Percentiles rank a stretch among this genome's conserved stretches.
Conservation (phyloP, 2,329 filamentous ascomycete genomes). For the Alternaria atra region DNA sequence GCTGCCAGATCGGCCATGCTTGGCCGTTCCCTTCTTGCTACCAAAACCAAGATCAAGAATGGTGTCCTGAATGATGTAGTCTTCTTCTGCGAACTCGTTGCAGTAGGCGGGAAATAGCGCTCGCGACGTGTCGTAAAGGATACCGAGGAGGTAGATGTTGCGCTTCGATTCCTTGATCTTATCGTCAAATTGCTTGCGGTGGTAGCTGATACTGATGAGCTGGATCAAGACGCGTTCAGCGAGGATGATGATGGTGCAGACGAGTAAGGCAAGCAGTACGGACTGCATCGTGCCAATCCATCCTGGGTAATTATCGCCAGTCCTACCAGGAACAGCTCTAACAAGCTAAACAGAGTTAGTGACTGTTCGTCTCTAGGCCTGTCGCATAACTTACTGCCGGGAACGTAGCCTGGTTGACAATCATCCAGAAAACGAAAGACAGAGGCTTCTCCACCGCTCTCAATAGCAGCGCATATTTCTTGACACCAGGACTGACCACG, state of each 20-base stretch:
- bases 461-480: conserved; percentile 70
- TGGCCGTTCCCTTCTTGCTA: conserved; percentile 60
- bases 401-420: conserved; percentile 68
- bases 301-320: conserved; percentile 13
- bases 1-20: conserved; percentile 65
- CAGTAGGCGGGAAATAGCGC: conserved; percentile 92
- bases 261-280: conserved; percentile 72
- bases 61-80: conserved; percentile 86
- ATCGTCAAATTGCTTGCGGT: conserved; percentile 82
- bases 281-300: conserved; percentile 69
- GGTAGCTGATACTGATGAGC: conserved; percentile 84
- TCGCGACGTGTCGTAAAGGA: conserved; percentile 90
- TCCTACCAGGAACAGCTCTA: conserved; percentile 21
- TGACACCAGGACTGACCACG: conserved; percentile 70
- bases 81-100: conserved; percentile 87
- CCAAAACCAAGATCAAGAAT: conserved; percentile 67
- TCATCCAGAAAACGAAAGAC: conserved; percentile 67
- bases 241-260: conserved; percentile 75
- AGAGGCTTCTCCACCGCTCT: conserved; percentile 67
- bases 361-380: neutral
- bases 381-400: conserved; percentile 48
- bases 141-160: conserved; percentile 79
- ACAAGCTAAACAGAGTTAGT: conserved; percentile 16
- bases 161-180: conserved; percentile 90
- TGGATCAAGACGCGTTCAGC: conserved; percentile 83